Conservation (phyloP, 331 rosid genomes). For the Quercus tomentella region DNA sequence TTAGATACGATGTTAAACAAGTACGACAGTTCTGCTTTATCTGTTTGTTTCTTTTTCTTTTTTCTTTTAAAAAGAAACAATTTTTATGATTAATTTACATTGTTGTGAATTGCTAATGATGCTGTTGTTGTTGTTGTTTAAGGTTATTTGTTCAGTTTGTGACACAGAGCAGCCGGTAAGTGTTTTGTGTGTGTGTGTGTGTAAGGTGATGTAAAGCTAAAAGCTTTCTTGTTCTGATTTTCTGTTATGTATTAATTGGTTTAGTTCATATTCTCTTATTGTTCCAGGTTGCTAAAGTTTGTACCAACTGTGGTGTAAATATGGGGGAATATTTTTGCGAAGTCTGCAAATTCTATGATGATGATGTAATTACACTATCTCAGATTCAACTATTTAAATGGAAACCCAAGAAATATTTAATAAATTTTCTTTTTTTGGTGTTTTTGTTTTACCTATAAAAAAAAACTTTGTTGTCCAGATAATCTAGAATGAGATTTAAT, state of each 20-base stretch:
- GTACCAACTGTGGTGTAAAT: slow-evolving; percentile 82
- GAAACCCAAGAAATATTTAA: not conserved
- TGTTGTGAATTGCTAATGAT: not conserved
- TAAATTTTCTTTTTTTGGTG: slow-evolving; percentile 4
- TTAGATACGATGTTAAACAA: slow-evolving; percentile 68
- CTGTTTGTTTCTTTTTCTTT: not conserved
- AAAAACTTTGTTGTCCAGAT: slow-evolving; percentile 6
- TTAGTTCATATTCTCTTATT: not conserved
- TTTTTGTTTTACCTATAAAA: slow-evolving; percentile 1
- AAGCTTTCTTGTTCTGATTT: not conserved
- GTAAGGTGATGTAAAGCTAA: not conserved
- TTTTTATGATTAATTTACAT: not conserved
- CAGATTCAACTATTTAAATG: not conserved
- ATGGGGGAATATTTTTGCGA: slow-evolving; percentile 93
- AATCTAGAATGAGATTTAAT: slow-evolving; percentile 6
- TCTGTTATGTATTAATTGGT: not conserved
- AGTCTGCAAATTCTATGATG: slow-evolving; percentile 79
- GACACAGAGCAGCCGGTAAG: slow-evolving; percentile 96
- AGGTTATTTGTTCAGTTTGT: slow-evolving; percentile 89
- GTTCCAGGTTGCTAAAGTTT: slow-evolving; percentile 65
- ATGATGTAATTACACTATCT: slow-evolving; percentile 51
- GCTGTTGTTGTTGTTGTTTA: slow-evolving; percentile 24
- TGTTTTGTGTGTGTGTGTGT: slow-evolving; percentile 1
- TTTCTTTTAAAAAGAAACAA: not conserved
- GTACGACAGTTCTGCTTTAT: slow-evolving; percentile 28